Evolutionary conservation across 352 stramenopile genomes (phyloP), one percentile per base, ranked within the genome.

Genomic region (Phytophthora ramorum): DNA sequence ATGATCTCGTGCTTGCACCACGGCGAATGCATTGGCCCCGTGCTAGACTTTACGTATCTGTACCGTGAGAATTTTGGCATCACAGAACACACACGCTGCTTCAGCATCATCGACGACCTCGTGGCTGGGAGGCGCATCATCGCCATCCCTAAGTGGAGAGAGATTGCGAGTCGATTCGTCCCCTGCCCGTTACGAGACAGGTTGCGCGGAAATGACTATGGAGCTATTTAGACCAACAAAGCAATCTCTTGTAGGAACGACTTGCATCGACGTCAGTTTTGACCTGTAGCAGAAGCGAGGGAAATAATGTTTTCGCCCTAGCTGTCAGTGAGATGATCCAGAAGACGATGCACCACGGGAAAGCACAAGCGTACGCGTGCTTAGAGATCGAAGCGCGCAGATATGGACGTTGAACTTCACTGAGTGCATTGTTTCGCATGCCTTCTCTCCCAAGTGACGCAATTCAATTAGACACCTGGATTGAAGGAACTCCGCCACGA

Each of bases 21-120:
- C 20, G 58, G 72, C 17, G 79, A 89, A 34, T 90, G 81, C 19
- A 34, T 81, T 7, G 75, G 73, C 7, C 66, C 66, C 16, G 64
- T 85, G 1, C 24, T 49, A 1, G 79, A 90, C 55, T 89, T 78
- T 62, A 60, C 59, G 9, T 45, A 64, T 7, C 17, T 76, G 4
- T 90, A 81, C 51, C 76, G 78, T 0, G 17, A 47, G 10, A 85
- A 85, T 54, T 87, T 90, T 38, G 47, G 56, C 19, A 69, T 79
- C 19, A 63, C 66, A 4, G 77, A 73, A 26, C 75, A 85, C 45
- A 70, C 81, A 38, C 73, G 75, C 0, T 90, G 81, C 60, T 85
- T 74, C 56, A 68, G 63, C 41, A 53, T 85, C 30, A 34, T 89
- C 5, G 19, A 79, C 12, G 57, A 78, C 22, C 40, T 87, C n/a